These are phyloP conservation scores for Chaetothyriales sp. DNA, from an alignment of 2,329 filamentous ascomycete genomes.

Conservation along the genomic window DNA sequence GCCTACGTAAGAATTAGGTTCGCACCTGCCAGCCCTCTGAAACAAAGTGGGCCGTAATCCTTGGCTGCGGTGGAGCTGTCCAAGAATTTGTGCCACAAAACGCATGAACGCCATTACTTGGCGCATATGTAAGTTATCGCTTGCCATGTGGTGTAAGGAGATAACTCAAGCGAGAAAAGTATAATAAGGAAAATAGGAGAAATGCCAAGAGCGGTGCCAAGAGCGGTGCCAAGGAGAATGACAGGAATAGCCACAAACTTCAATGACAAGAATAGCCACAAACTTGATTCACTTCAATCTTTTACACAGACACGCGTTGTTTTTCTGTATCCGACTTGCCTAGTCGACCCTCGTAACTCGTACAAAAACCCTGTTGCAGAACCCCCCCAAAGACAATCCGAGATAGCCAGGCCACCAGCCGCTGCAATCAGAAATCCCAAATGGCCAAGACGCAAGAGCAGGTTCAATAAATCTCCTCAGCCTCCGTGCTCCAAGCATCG, in stretches of 20 bases:
- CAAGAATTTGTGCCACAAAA: too few relatives aligned
- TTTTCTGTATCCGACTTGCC: not conserved
- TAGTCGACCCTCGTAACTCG: not conserved
- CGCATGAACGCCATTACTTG: not conserved
- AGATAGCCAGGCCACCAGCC: not conserved
- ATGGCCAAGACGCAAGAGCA: not conserved
- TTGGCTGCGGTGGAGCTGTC: too few relatives aligned
- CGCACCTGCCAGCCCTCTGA: too few relatives aligned
- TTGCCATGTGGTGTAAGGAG: not conserved
- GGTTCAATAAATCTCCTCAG: constrained; percentile 16
- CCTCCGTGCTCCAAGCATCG: constrained; percentile 17
- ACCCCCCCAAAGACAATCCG: not conserved
- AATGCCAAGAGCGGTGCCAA: too few relatives aligned
- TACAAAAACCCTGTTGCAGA: not conserved
- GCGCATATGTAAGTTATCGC: not conserved
- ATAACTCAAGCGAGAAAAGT: too few relatives aligned
- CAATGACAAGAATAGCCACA: too few relatives aligned
- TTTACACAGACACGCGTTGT: not conserved
- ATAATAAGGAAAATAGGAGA: too few relatives aligned
- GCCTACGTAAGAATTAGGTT: too few relatives aligned
- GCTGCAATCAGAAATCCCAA: not conserved
- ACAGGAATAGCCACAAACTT: too few relatives aligned
- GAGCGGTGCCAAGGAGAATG: too few relatives aligned
- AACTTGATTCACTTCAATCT: not conserved
- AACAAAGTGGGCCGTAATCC: too few relatives aligned